Percentiles rank a stretch among this genome's conserved stretches.
Evolutionary conservation across 2,329 filamentous ascomycete species (phyloP).

Genomic region (Aspergillus latus): DNA sequence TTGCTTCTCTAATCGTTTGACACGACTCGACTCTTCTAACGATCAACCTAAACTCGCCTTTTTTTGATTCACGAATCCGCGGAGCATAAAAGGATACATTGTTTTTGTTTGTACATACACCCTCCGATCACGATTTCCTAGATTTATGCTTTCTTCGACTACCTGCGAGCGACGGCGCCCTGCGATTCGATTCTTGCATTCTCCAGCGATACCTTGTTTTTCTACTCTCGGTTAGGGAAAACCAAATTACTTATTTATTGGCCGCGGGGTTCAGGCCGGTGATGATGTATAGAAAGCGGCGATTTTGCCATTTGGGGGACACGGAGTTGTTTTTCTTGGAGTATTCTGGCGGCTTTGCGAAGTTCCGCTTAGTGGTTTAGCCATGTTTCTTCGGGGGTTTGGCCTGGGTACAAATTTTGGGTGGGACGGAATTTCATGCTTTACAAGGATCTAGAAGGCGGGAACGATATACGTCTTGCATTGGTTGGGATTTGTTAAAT

Average conservation of each 20-base stretch:
- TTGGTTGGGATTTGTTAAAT: constrained; percentile 41
- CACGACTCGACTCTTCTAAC: constrained; percentile 30
- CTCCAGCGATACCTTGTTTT: constrained; percentile 37
- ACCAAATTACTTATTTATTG: constrained; percentile 28
- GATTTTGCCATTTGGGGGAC: constrained; percentile 35
- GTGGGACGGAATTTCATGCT: constrained; percentile 34
- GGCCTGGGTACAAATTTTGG: constrained; percentile 30
- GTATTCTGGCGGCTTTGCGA: constrained; percentile 33
- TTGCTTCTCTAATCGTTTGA: constrained; percentile 31
- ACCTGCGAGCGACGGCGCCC: constrained; percentile 44
- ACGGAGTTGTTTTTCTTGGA: constrained; percentile 38
- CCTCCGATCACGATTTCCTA: constrained; percentile 38
- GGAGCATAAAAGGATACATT: constrained; percentile 32
- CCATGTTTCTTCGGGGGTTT: constrained; percentile 32
- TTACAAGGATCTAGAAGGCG: constrained; percentile 44
- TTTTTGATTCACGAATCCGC: constrained; percentile 26
- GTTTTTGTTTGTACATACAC: constrained; percentile 38
- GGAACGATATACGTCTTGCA: constrained; percentile 48
- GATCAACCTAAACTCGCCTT: constrained; percentile 26
- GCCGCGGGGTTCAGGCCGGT: constrained; percentile 32
- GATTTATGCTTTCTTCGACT: constrained; percentile 36
- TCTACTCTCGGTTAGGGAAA: constrained; percentile 39
- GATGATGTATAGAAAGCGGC: constrained; percentile 44
- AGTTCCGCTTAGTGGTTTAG: constrained; percentile 27
- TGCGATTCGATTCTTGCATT: constrained; percentile 42